A percentile compares a stretch with the other conserved stretches of the same genome.
phyloP scores from a whole-genome alignment of 352 stramenopile species.

The Phytopythium delawarense region DNA sequence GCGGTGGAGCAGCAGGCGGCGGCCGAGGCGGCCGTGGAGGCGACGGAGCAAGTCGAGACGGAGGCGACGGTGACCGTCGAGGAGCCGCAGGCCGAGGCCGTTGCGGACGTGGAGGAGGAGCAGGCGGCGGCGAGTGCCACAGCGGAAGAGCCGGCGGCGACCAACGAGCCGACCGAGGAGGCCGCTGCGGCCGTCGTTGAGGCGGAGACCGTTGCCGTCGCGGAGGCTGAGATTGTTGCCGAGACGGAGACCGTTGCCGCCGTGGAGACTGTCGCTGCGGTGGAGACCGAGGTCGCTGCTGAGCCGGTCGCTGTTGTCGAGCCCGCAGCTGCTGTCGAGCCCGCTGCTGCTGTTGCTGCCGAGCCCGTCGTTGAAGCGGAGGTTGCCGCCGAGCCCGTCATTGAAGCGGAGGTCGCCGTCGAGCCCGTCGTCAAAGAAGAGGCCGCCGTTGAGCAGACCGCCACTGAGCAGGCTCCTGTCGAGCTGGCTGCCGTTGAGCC shows the following conservation, averaged over 20 bases:
- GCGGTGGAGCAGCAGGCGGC: no score
- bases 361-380: background rate
- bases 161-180: background rate
- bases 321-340: no score
- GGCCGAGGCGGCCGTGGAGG: background rate
- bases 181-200: background rate
- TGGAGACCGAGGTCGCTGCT: background rate
- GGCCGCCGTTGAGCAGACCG: no score
- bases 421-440: background rate
- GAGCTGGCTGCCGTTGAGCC: no score
- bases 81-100: background rate
- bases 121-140: slow-evolving; percentile 3
- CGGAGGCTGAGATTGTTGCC: background rate
- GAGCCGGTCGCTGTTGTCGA: no score
- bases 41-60: background rate
- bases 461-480: no score
- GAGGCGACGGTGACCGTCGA: background rate
- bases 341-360: background rate
- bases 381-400: background rate
- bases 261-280: background rate
- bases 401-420: background rate
- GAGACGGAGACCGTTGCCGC: background rate
- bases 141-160: background rate
- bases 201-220: background rate
- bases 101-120: background rate